Evolutionary conservation across 371 early-diverging fungal genomes (phyloP).

Genomic region (Mortierella sp.): DNA sequence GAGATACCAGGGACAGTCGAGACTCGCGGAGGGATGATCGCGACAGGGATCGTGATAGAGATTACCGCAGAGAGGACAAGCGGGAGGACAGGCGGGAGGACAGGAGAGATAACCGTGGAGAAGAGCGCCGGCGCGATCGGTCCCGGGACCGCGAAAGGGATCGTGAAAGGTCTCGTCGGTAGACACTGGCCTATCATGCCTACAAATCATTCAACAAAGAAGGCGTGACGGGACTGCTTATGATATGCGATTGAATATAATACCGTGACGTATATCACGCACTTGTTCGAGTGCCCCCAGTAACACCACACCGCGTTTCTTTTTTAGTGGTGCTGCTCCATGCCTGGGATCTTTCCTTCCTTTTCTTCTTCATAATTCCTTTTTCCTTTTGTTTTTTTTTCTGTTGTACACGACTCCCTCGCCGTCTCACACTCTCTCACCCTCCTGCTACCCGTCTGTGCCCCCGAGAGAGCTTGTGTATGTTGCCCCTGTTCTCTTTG

Average conservation of each 20-base stretch:
- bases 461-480: constrained; percentile 10
- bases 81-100: constrained; percentile 3
- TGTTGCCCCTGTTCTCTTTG: not conserved
- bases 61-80: not conserved
- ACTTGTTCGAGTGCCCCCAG: not conserved
- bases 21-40: constrained; percentile 21
- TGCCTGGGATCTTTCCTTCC: constrained; percentile 15
- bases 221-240: not conserved
- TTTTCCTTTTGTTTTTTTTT: constrained; percentile 7
- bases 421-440: not conserved
- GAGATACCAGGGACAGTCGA: constrained; percentile 20
- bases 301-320: not conserved
- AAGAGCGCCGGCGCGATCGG: constrained; percentile 24
- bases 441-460: constrained; percentile 7
- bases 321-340: constrained; percentile 4
- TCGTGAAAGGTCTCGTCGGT: constrained; percentile 1
- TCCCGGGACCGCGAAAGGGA: constrained; percentile 14
- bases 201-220: not conserved
- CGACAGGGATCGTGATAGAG: constrained; percentile 13
- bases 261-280: not conserved
- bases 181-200: not conserved
- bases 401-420: constrained; percentile 9
- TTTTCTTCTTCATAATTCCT: constrained; percentile 4
- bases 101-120: constrained; percentile 13
- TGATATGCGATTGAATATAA: not conserved